A percentile compares a stretch with the other conserved stretches of the same genome.
Evolutionary conservation across 192 early-diverging fungal genomes (phyloP).

Genomic region (Coemansia sp.): DNA sequence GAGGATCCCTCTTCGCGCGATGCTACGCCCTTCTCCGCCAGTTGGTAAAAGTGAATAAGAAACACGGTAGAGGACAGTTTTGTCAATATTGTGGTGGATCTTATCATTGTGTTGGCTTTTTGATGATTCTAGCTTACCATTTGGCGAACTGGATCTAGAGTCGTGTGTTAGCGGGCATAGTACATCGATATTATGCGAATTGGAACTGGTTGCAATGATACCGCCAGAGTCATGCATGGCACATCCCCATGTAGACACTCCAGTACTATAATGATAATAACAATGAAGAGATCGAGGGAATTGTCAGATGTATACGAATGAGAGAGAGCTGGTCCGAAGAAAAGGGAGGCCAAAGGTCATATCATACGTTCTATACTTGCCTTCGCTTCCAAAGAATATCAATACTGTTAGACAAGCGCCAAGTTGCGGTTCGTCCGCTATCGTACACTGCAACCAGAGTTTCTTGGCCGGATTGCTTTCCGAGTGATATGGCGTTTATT

Average conservation of each 20-base stretch:
- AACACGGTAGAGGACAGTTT: background rate
- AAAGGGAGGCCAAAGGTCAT: background rate
- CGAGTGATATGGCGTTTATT: constrained; percentile 43
- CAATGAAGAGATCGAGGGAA: background rate
- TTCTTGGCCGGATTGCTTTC: constrained; percentile 8
- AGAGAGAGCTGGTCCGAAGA: no score
- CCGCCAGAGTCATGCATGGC: constrained; percentile 10
- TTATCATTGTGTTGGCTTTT: background rate
- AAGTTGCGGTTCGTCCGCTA: constrained; percentile 32
- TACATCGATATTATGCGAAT: constrained; percentile 33
- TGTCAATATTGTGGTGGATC: background rate
- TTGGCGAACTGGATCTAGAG: background rate
- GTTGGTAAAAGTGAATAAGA: background rate
- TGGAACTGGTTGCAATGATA: constrained; percentile 40
- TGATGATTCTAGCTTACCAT: background rate
- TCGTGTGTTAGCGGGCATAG: background rate
- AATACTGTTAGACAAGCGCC: constrained; percentile 15
- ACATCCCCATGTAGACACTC: constrained; percentile 46
- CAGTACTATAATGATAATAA: constrained; percentile 1
- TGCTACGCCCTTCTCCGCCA: background rate
- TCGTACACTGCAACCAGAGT: constrained; percentile 35
- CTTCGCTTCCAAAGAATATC: constrained; percentile 29
- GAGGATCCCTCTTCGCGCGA: background rate
- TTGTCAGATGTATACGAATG: background rate
- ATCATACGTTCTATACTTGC: constrained; percentile 8